Evolutionary conservation across 1,139 yeast genomes (phyloP), one percentile per base, ranked within the genome.

Genomic region (Pichia sp.): DNA sequence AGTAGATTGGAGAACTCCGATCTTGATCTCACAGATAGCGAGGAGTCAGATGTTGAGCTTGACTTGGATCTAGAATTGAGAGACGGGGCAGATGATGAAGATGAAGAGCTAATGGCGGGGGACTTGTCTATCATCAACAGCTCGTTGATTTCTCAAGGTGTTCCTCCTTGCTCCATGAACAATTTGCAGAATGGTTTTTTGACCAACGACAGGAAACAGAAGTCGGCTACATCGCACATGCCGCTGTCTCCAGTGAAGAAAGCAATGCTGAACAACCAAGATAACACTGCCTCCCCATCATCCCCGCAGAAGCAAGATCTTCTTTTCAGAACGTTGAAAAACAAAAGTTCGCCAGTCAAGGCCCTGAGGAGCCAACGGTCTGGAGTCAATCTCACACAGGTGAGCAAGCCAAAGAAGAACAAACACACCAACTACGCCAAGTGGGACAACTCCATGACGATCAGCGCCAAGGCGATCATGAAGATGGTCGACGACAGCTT

Each of bases 401-500:
- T 45, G 11, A 36, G 30, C n/a, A 51, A 41, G 29, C 34, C 45
- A 29, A 46, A 32, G n/a, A 46, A 46, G 8, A 31, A 3, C 30
- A 30, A 34, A 11, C 64, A 61, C 48, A 60, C 64, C 40, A 63
- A 58, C 29, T 60, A 64, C 47, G 62, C 65, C 30, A 62, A 61
- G 51, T 58, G 62, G 50, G 73, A 70, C 38, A 69, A 67, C 51
- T 67, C 72, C 3, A 65, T 66, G 67, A 67, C 70, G 2, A 64
- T 70, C 13, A 65, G 70, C 6, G 70, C 70, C 7, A 65, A 64
- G 45, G 72, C 69, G 1, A 69, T 70, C 5, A 57, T 70, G 60
- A 62, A 65, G 23, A 69, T 70, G 72, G 72, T 70, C 43, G 73
- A 70, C 54, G 70, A 69, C 41, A 67, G 72, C 23, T 59, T 70